A percentile compares a stretch with the other conserved stretches of the same genome.
phyloP scores from a whole-genome alignment of 257 asterid genomes.

The Solanum clarkiae region DNA sequence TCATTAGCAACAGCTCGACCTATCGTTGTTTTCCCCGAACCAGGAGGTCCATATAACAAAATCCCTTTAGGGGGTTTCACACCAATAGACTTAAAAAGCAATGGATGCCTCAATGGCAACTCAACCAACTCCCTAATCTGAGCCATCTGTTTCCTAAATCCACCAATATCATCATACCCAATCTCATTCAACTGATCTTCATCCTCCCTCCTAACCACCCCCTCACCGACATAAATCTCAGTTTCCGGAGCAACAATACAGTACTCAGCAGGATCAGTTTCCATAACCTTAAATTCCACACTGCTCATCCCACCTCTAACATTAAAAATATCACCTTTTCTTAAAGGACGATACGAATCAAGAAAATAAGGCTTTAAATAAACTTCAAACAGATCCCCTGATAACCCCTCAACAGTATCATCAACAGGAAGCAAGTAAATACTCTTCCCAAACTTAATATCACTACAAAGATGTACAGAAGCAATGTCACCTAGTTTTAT shows the following conservation, averaged over 20 bases:
- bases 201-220: constrained; percentile 44
- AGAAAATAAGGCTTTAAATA: constrained; percentile 57
- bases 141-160: constrained; percentile 62
- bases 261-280: constrained; percentile 51
- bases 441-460: constrained; percentile 68
- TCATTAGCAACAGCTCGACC: constrained; percentile 53
- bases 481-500: constrained; percentile 67
- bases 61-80: constrained; percentile 62
- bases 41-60: constrained; percentile 39
- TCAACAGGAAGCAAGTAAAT: constrained; percentile 68
- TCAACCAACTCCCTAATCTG: constrained; percentile 63
- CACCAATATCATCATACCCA: constrained; percentile 62
- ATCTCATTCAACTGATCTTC: constrained; percentile 45
- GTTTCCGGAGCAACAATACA: constrained; percentile 64
- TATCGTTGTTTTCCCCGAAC: constrained; percentile 43
- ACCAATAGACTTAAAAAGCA: constrained; percentile 51
- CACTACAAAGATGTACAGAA: constrained; percentile 76
- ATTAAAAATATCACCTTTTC: constrained; percentile 46
- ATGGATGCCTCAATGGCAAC: constrained; percentile 56
- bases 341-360: constrained; percentile 49
- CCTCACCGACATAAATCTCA: constrained; percentile 50
- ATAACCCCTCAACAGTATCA: constrained; percentile 72
- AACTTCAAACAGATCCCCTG: constrained; percentile 66
- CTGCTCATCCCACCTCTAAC: constrained; percentile 49
- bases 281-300: constrained; percentile 21